Percentiles rank a stretch among this genome's conserved stretches.
These are phyloP conservation scores for Magnolia sinica DNA, from an alignment of 164 flowering plant species.

Conservation along the genomic window DNA sequence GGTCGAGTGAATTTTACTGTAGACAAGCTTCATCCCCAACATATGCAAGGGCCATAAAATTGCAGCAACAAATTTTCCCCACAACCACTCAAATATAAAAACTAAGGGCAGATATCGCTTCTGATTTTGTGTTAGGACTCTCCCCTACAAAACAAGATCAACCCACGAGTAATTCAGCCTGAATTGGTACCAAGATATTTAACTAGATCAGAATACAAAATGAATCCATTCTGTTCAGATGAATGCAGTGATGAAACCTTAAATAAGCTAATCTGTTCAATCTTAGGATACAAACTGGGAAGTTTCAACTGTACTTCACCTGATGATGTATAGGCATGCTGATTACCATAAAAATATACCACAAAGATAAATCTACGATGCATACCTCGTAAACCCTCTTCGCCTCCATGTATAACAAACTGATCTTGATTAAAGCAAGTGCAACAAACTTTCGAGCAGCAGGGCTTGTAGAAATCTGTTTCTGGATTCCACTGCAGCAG, in stretches of 20 bases:
- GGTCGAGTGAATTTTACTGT: slow-evolving; percentile 73
- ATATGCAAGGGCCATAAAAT: slow-evolving; percentile 74
- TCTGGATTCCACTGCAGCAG: slow-evolving; percentile 75
- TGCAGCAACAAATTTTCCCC: slow-evolving; percentile 57
- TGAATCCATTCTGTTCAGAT: too few species aligned
- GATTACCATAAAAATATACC: background rate
- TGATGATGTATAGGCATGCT: background rate
- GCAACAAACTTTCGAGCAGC: slow-evolving; percentile 58
- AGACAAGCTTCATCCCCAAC: slow-evolving; percentile 67
- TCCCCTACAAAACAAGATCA: slow-evolving; percentile 52
- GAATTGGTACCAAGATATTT: background rate
- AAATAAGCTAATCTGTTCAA: too few species aligned
- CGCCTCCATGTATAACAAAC: slow-evolving; percentile 73
- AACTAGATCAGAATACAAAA: background rate
- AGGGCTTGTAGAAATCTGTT: slow-evolving; percentile 64
- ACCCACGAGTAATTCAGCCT: background rate
- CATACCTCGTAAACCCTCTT: slow-evolving; percentile 84
- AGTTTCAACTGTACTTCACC: background rate
- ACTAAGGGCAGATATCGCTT: slow-evolving; percentile 36
- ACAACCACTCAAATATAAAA: slow-evolving; percentile 51
- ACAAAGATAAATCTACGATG: background rate
- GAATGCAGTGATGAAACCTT: too few species aligned
- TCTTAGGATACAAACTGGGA: background rate
- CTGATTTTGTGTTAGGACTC: slow-evolving; percentile 44
- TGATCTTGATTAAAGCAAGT: slow-evolving; percentile 55